phyloP scores from a whole-genome alignment of 257 asterid genomes.

The Petrea volubilis region DNA sequence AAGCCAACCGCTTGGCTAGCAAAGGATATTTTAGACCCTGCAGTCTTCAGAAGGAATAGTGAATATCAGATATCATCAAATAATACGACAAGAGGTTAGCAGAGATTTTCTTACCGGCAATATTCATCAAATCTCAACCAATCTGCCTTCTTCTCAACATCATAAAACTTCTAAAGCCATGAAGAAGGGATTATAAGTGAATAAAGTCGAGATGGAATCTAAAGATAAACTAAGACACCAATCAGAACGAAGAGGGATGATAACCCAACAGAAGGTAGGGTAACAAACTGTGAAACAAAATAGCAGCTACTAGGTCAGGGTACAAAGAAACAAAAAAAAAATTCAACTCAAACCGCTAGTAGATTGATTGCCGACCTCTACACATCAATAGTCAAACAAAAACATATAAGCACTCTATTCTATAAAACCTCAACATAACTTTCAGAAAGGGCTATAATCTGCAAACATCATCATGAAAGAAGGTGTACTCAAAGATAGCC shows the following conservation, averaged over 20 bases:
- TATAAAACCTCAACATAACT: no score
- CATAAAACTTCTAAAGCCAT: conserved; percentile 47
- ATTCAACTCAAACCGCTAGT: neutral
- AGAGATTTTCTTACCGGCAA: conserved; percentile 63
- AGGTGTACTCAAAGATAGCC: no score
- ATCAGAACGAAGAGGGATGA: conserved; percentile 3
- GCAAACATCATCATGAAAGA: no score
- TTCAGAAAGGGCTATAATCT: no score
- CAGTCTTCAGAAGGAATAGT: conserved; percentile 47
- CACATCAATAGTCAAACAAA: neutral
- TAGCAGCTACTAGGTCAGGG: neutral
- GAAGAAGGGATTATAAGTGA: conserved; percentile 22
- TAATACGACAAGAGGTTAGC: neutral
- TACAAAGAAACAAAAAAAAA: neutral
- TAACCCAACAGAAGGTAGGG: neutral
- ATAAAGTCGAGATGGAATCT: neutral
- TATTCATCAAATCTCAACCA: conserved; percentile 76
- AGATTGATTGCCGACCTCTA: neutral
- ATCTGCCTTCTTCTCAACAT: conserved; percentile 72
- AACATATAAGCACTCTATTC: no score
- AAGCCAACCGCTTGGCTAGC: conserved; percentile 72
- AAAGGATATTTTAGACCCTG: conserved; percentile 83
- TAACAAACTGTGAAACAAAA: neutral
- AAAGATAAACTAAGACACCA: neutral
- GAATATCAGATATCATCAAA: conserved; percentile 2